phyloP scores from a whole-genome alignment of 768 basidiomycete genomes.

The Mrakia gelida region DNA sequence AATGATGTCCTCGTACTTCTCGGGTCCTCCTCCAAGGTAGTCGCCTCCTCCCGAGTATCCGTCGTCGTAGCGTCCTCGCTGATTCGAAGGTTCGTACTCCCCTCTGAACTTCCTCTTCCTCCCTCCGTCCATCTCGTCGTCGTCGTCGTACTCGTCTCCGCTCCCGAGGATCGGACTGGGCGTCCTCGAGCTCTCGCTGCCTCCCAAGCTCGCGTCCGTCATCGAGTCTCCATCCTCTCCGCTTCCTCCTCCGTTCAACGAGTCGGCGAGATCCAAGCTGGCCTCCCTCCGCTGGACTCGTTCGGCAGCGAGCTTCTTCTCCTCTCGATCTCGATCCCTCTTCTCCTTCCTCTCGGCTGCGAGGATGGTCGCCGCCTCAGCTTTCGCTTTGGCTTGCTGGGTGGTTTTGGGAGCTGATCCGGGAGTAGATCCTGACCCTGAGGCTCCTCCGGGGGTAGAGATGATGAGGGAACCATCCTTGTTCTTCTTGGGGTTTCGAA shows the following conservation, averaged over 20 bases:
- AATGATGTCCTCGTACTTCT: slow-evolving; percentile 81
- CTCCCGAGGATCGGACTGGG: slow-evolving; percentile 74
- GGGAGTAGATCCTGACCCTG: neutral
- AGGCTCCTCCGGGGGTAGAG: neutral
- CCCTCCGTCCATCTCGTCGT: slow-evolving; percentile 31
- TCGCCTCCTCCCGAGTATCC: slow-evolving; percentile 28
- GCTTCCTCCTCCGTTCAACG: slow-evolving; percentile 19
- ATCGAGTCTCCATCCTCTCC: slow-evolving; percentile 70
- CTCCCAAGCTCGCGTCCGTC: slow-evolving; percentile 82
- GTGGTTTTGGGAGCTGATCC: neutral
- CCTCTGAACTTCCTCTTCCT: slow-evolving; percentile 31
- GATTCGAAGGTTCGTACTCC: slow-evolving; percentile 26
- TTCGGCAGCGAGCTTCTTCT: slow-evolving; percentile 26
- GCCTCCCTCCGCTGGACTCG: slow-evolving; percentile 11
- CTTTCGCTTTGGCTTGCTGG: slow-evolving; percentile 15
- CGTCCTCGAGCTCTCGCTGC: slow-evolving; percentile 82
- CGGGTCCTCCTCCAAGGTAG: slow-evolving; percentile 42
- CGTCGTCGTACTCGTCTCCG: slow-evolving; percentile 49
- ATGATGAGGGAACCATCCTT: neutral
- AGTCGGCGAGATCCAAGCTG: slow-evolving; percentile 17
- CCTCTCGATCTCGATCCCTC: slow-evolving; percentile 21
- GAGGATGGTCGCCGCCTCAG: slow-evolving; percentile 16
- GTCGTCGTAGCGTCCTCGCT: slow-evolving; percentile 25
- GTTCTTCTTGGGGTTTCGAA: slow-evolving; percentile 42
- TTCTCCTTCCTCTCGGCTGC: slow-evolving; percentile 26